Base-by-base conservation (phyloP, 257 asterid genomes). In the Asclepias syriaca region DNA sequence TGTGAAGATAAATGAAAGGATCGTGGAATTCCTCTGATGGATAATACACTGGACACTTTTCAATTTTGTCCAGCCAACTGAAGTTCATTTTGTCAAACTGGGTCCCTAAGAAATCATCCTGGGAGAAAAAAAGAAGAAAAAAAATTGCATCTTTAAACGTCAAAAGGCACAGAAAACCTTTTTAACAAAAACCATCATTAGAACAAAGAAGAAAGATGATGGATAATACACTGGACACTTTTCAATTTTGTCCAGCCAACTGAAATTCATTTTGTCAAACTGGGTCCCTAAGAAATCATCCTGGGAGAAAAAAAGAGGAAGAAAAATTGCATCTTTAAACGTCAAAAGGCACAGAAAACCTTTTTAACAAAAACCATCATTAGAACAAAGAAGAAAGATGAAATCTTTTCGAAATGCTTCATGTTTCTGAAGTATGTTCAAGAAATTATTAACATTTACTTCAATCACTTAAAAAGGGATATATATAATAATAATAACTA, bases 1-100 rank as follows among this genome's bases (percentile, higher is more conserved):
- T 84, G 29, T 72, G 78, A 34, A 84, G 63, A 79, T 66, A 84
- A 32, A 39, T 68, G 54, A 79, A 68, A 9, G 88, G 86, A 64
- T 84, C 85, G 27, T 79, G 73, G 66, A 84, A 84, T 66, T 81
- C 81, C 45, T 58, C 37, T 11, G 86, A 72, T 19, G 88, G 88
- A 77, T 65, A 77, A 72, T n/a, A n/a, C n/a, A n/a, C n/a, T n/a
- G n/a, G n/a, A n/a, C n/a, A n/a, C n/a, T n/a, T n/a, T n/a, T n/a
- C n/a, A n/a, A n/a, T n/a, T n/a, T n/a, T n/a, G n/a, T n/a, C n/a
- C n/a, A n/a, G n/a, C n/a, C n/a, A n/a, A n/a, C n/a, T n/a, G n/a
- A n/a, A n/a, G n/a, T n/a, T n/a, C n/a, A n/a, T n/a, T n/a, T n/a
- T n/a, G n/a, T n/a, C n/a, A n/a, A n/a, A n/a, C n/a, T n/a, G n/a